Base-by-base conservation (phyloP, 768 basidiomycete genomes). In the Suillus lakei region DNA sequence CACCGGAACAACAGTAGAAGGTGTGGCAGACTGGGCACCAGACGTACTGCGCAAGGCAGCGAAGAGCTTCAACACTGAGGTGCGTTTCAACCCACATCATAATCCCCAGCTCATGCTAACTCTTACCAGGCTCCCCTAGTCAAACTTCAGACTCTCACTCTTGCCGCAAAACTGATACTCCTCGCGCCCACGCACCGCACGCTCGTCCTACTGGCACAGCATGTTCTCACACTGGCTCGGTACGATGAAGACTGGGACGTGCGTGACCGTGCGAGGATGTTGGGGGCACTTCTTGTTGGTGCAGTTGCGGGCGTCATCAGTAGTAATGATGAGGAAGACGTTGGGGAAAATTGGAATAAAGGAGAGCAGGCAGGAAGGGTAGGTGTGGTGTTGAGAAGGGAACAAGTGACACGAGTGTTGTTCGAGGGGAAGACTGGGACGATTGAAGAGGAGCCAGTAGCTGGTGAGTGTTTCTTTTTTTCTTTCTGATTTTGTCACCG, bases 171-270 rank as follows among this genome's bases (percentile, higher is more conserved):
- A 77, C 80, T 98, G 5, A 79, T 92, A 63, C 85, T 92, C 23
- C 80, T 95, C 32, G 86, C 83, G 60, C 86, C 89, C n/a, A 74
- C 79, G 21, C 80, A 88, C 70, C 71, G 73, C 62, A 80, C 80
- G 23, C 67, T 93, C 0, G 75, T 73, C 2, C 82, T 89, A 9
- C 80, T 96, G 51, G 82, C 82, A 64, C 84, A 82, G 55, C 93
- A 99, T 73, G 86, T 95, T 23, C 87, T 98, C 65, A 85, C 86
- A 2, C 85, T 98, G 23, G 96, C 95, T 2, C 85, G 91, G 63
- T 99, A 96, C 77, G 98, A 99, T 77, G 70, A 79, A 23, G 88
- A 91, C 71, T 97, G 93, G 76, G 95, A 98, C 71, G 91, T 99
- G 39, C 85, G 98, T 38, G 98, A 99, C 74, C 89, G 96, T 30